Evolutionary conservation across 1,139 yeast species (phyloP), one percentile per base, ranked within the genome.

Genomic region (Scheffersomyces quercinus): DNA sequence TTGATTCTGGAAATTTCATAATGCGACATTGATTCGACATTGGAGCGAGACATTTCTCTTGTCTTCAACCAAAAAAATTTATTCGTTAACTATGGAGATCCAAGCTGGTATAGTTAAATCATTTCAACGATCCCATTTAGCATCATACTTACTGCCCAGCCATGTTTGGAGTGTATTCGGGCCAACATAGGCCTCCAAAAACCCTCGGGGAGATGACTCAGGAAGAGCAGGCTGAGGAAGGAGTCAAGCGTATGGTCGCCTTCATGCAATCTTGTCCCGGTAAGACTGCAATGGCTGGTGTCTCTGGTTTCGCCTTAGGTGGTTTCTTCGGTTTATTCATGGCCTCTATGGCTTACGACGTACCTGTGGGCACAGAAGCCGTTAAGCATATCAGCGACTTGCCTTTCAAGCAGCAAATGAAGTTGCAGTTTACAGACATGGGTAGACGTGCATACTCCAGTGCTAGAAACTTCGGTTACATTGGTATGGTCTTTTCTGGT

Each of bases 221-320:
- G 38, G 96, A 90, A 52, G 97, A 91, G 61, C 96, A 89, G 67
- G 97, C 96, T 3, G 95, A 88, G 56, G 83, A 81, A 46, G 96
- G 96, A 11, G 97, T 97, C n/a, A 73, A 74, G 56, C 83, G 81
- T 61, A 86, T 91, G 85, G 80, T 89, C 62, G 81, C 76, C 42
- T 80, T 86, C 66, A 88, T 90, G 91, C 85, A 85, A 52, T 88
- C 96, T 13, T 93, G 99, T 69, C 97, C 98, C 0, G 98, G 98
- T 16, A 93, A 93, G 64, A 82, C 97, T 0, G 83, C 77, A 31
- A 83, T 91, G 75, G 88, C 97, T 13, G 98, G 97, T 48, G 97
- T 85, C 15, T 84, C 96, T 13, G 99, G 99, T 36, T 93, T 90
- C 68, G 93, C 85, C 33, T 80, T 93, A 38, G 99, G 99, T 68